Evolutionary conservation across 306 rosid genomes (phyloP), one percentile per base, ranked within the genome.

Genomic region (Acmispon strigosus): DNA sequence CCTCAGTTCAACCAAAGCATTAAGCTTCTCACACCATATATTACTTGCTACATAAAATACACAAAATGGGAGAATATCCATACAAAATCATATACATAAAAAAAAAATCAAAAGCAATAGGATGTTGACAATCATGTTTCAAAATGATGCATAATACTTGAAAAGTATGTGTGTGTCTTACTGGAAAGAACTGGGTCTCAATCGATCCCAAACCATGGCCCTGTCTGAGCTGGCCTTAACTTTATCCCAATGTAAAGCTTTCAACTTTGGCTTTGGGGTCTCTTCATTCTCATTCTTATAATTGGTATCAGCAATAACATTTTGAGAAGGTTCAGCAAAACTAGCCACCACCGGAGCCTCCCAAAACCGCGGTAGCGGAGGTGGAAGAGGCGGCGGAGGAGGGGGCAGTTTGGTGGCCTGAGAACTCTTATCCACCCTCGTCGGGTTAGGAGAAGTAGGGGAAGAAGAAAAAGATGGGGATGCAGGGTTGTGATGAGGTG

Each of bases 201-300:
- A 61, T 11, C 82, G 96, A 88, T 92, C 98, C 98, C 96, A 92
- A 72, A 88, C 96, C 90, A 74, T 92, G 48, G 86, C 91, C 44
- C 87, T 89, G 72, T 92, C 96, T 1, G 96, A 92, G 80, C 87
- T 84, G 7, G 96, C 89, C 66, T 86, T 86, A 61, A 90, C 96
- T 74, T 92, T 88, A 73, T 92, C 96, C 96, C 96, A 88, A 81
- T 90, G 96, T 17, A 92, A 92, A 76, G 98, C 82, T 81, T 92
- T 90, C 85, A 92, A 80, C 76, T 90, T 92, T 20, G 89, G 96
- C 86, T 82, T 90, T 2, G 41, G 66, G 22, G 61, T 71, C 16
- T 86, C 85, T 32, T 83, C 88, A 7, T 45, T 81, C 58, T 72
- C 82, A 2, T 39, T 39, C 59, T 70, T 62, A 71, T 6, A 2